Conservation (phyloP, 352 stramenopile genomes). For the Phytophthora aleatoria region DNA sequence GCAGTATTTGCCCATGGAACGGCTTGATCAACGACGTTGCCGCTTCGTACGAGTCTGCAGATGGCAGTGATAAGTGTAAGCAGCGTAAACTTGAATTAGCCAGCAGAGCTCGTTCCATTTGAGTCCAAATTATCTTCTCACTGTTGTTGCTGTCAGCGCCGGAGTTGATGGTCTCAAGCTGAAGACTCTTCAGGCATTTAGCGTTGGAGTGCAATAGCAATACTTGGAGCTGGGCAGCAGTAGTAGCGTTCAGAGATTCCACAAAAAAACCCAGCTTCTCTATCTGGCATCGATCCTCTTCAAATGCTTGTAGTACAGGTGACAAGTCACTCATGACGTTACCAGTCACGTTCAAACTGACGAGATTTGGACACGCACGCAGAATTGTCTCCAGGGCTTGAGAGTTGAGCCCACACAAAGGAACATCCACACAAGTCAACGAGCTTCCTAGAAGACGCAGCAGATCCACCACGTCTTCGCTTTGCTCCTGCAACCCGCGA, state of each 20-base stretch:
- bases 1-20: slow-evolving; percentile 27
- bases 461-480: slow-evolving; percentile 16
- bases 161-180: slow-evolving; percentile 10
- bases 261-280: slow-evolving; percentile 23
- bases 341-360: slow-evolving; percentile 16
- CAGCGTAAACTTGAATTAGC: slow-evolving; percentile 17
- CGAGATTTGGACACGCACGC: slow-evolving; percentile 28
- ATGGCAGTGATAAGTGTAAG: slow-evolving; percentile 15
- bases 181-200: slow-evolving; percentile 27
- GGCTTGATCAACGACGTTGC: slow-evolving; percentile 10
- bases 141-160: background rate
- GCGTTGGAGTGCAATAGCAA: slow-evolving; percentile 12
- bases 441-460: slow-evolving; percentile 21
- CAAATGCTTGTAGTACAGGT: slow-evolving; percentile 17
- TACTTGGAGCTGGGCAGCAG: slow-evolving; percentile 21
- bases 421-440: slow-evolving; percentile 26
- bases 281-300: slow-evolving; percentile 20
- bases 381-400: slow-evolving; percentile 27
- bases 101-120: slow-evolving; percentile 16
- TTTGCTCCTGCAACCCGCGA: slow-evolving; percentile 19
- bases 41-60: background rate
- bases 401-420: slow-evolving; percentile 19
- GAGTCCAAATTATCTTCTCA: slow-evolving; percentile 15
- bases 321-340: slow-evolving; percentile 25
- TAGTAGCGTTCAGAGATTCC: slow-evolving; percentile 9